These are phyloP conservation scores for Acarospora socialis DNA, from an alignment of 2,329 filamentous ascomycete genomes.

Conservation along the genomic window DNA sequence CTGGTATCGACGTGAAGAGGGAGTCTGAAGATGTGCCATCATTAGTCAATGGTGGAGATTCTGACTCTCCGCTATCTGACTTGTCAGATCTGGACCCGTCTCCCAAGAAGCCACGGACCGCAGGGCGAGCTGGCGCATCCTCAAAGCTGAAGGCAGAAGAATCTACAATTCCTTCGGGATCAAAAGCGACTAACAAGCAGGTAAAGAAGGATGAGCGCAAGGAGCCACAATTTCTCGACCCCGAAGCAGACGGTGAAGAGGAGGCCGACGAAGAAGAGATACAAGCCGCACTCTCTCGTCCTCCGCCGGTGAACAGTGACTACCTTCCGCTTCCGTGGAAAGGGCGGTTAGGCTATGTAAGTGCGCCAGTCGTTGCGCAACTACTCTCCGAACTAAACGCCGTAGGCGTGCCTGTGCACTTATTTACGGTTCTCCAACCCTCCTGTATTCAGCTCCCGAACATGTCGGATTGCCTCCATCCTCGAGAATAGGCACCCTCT, in stretches of 20 bases:
- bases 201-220: conserved; percentile 3
- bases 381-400: conserved; percentile 14
- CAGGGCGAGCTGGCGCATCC: conserved; percentile 7
- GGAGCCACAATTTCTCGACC: conserved; percentile 26
- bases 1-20: conserved; percentile 9
- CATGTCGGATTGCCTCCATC: conserved; percentile 81
- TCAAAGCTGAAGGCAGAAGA: conserved; percentile 3
- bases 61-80: conserved; percentile 14
- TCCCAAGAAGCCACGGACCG: conserved; percentile 16
- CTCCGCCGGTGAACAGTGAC: conserved; percentile 68
- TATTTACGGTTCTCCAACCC: conserved; percentile 72
- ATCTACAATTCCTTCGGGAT: too few species aligned
- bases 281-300: conserved; percentile 43
- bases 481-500: conserved; percentile 77
- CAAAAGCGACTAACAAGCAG: too few species aligned
- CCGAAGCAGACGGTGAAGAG: conserved; percentile 39
- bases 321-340: conserved; percentile 82
- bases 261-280: conserved; percentile 43
- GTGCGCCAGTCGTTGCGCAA: conserved; percentile 19
- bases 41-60: conserved; percentile 2
- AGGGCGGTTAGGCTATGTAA: conserved; percentile 75
- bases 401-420: conserved; percentile 74
- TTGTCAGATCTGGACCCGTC: conserved; percentile 20
- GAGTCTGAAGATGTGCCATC: conserved; percentile 7
- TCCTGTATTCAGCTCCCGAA: conserved; percentile 79